Base-by-base conservation (phyloP, 108 stramenopile species). In the Chaetoceros muelleri region DNA sequence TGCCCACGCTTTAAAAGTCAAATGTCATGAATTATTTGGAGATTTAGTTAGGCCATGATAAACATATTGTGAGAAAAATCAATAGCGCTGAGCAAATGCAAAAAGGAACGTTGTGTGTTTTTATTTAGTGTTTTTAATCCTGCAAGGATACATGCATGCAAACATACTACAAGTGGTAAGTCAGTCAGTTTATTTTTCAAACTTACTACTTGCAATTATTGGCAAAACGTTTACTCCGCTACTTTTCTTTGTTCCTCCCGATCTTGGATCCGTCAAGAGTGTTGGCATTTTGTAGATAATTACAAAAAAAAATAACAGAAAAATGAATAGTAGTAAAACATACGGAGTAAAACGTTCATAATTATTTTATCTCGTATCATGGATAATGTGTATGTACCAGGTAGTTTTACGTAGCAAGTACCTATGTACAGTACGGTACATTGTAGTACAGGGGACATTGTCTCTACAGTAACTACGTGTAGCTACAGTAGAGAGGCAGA, bases 181-280 rank as follows among this genome's bases (percentile, higher is more conserved):
- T 1, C 1, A 24, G 1, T 3, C 21, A 28, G 2, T 19, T 23
- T 24, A 55, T 21, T 20, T 26, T 5, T n/a, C 1, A 19, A 49
- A 60, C 75, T 27, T 49, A 72, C 76, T 71, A 61, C 73, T 73
- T 27, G 67, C 44, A 10, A 83, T 71, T 24, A 64, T 57, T 52
- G 80, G 82, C 3, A 80, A 55, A 18, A 84, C 79, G 55, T 81
- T 84, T 52, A 90, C 88, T 24, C 82, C 88, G 25, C 71, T 73
- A 3, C 61, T 66, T 53, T 81, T 75, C 56, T 81, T 81, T 40
- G 13, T 13, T 40, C 34, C 34, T 40, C 34, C 34, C 13, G 34
- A 40, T 40, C 34, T 40, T 13, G 34, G 34, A 40, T 40, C 34
- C 13, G 34, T 40, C 34, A 40, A 40, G 5, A 40, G 34, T 10